Conservation (phyloP, 345 rosid genomes). For the Psidium guajava region DNA sequence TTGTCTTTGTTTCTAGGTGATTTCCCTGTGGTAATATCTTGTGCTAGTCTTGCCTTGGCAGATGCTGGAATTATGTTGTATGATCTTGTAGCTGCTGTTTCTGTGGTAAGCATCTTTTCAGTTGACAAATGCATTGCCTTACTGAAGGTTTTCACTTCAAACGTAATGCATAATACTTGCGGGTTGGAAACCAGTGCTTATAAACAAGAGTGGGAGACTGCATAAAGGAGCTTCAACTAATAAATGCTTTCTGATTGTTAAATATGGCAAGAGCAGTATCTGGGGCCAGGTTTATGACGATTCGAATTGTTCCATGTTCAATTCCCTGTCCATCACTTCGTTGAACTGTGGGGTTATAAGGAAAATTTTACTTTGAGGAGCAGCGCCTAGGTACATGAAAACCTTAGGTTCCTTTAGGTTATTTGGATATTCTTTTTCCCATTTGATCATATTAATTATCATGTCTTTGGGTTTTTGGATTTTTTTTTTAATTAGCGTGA, state of each 20-base stretch:
- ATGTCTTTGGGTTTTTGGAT: not conserved
- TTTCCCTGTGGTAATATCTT: conserved; percentile 76
- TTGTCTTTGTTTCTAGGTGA: conserved; percentile 49
- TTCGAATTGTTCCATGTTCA: too few species aligned
- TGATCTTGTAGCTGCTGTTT: conserved; percentile 86
- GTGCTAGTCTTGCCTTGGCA: conserved; percentile 96
- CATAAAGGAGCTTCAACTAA: not conserved
- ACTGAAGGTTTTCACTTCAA: not conserved
- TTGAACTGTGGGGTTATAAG: not conserved
- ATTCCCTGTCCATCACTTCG: too few species aligned
- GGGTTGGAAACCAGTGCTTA: not conserved
- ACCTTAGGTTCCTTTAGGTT: not conserved
- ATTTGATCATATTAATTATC: not conserved
- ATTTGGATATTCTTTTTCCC: not conserved
- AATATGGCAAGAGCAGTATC: not conserved
- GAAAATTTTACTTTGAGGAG: not conserved
- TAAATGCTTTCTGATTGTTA: not conserved
- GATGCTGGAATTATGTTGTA: conserved; percentile 96
- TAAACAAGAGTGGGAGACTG: not conserved
- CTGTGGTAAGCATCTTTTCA: conserved; percentile 47
- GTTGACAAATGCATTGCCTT: not conserved
- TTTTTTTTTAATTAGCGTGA: not conserved
- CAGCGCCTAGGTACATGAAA: not conserved
- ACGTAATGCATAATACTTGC: not conserved
- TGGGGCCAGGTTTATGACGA: not conserved